A percentile compares a stretch with the other conserved stretches of the same genome.
These are phyloP conservation scores for Apiospora malaysiana DNA, from an alignment of 2,329 filamentous ascomycete species.

Conservation along the genomic window DNA sequence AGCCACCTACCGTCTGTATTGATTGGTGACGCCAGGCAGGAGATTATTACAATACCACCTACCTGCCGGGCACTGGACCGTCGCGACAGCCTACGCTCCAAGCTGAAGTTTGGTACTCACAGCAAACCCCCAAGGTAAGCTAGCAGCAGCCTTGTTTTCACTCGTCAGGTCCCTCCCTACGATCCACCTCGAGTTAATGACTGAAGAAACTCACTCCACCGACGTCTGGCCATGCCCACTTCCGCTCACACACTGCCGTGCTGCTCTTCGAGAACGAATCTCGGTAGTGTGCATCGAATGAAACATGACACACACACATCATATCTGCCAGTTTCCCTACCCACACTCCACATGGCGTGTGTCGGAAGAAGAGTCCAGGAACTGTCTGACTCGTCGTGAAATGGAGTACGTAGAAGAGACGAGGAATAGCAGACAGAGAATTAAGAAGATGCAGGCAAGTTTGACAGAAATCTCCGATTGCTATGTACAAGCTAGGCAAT, in stretches of 20 bases:
- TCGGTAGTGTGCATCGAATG: conserved; percentile 1
- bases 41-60: neutral
- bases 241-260: neutral
- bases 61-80: too few relatives aligned
- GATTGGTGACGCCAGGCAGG: too few relatives aligned
- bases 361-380: neutral
- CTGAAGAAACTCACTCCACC: neutral
- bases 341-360: neutral
- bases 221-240: neutral
- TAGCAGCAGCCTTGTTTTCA: neutral
- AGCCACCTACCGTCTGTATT: neutral
- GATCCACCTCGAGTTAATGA: conserved; percentile 8
- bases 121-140: neutral
- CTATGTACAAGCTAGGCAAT: neutral
- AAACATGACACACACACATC: neutral
- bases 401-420: neutral
- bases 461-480: neutral
- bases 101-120: neutral
- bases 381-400: neutral
- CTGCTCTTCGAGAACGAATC: neutral
- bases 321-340: neutral
- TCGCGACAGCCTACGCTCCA: too few relatives aligned
- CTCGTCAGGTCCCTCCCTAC: neutral
- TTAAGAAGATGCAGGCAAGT: neutral
- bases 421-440: neutral